Evolutionary conservation across 2,329 filamentous ascomycete species (phyloP), one percentile per base, ranked within the genome.

Genomic region (Sarocladiaceae sp.): DNA sequence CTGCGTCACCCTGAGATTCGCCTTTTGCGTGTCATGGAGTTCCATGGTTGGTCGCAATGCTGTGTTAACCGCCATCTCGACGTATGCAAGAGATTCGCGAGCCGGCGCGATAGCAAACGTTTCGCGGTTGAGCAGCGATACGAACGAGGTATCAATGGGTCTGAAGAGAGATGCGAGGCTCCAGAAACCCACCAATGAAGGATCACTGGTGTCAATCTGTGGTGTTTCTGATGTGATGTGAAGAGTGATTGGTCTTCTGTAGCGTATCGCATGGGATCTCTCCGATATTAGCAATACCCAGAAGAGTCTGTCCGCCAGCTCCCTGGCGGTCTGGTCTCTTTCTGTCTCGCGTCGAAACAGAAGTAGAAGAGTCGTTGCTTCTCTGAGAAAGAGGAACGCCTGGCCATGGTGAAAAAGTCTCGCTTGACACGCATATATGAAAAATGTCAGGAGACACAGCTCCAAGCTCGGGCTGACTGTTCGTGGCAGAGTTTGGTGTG

Each of bases 241-340:
- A 6, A 71, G 53, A 1, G 68, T 70, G 29, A 67, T 63, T 4
- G 68, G 67, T 1, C 68, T 60, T 2, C 65, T 59, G 49, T 70
- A 70, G 12, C 68, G 61, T 27, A 70, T 69, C 4, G 64, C 66
- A 46, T 71, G 67, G 0, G 66, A 68, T 13, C 68, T 50, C 48
- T 70, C 68, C 3, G 67, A 70, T 10, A 69, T 57, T 4, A 70
- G 53, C 0, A 69, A 49, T 1, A 71, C 66, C 68, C 68, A 70
- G 51, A 68, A 70, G 2, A 71, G 56, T 3, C 65, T 53, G 33
- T 59, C 55, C 1, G 59, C 55, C n/a, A 71, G 49, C 0, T 48
- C 47, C 2, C 47, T 50, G 9, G 53, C 51, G 2, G 45, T 26
- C 2, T 56, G 48, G 9, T 63, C 55, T 7, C 51, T 26, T 6